phyloP scores from a whole-genome alignment of 495 filamentous ascomycete species.

The Daldinia concentrica region DNA sequence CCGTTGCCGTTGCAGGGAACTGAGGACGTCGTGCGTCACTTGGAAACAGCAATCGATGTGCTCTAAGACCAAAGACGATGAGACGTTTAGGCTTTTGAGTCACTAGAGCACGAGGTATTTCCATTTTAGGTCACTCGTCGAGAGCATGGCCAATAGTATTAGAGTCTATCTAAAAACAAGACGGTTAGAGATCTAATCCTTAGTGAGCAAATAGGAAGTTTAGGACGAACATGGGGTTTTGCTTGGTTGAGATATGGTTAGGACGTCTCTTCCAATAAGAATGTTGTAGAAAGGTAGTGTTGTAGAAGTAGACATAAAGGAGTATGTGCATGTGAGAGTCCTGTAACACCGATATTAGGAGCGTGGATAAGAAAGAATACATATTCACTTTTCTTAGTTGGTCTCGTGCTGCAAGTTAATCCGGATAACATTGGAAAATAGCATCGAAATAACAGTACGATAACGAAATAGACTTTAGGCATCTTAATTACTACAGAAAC shows the following conservation, averaged over 20 bases:
- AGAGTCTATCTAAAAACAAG: neutral
- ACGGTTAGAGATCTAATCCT: neutral
- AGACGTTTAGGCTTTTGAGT: slow-evolving; percentile 8
- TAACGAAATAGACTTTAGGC: neutral
- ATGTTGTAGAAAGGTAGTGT: too few species aligned
- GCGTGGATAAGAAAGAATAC: too few species aligned
- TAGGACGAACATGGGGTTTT: too few species aligned
- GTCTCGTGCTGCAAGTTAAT: too few species aligned
- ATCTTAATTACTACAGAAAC: neutral
- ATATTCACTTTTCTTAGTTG: too few species aligned
- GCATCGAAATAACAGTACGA: neutral
- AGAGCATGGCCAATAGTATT: slow-evolving; percentile 16
- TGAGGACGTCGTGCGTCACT: slow-evolving; percentile 22
- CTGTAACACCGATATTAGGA: too few species aligned
- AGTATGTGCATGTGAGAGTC: too few species aligned
- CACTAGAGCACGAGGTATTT: slow-evolving; percentile 9
- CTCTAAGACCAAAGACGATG: neutral
- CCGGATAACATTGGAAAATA: neutral
- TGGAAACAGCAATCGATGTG: slow-evolving; percentile 12
- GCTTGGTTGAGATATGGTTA: too few species aligned
- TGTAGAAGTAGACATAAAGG: too few species aligned
- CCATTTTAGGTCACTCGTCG: slow-evolving; percentile 12
- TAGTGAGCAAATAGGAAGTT: too few species aligned
- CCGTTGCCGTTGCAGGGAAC: slow-evolving; percentile 31
- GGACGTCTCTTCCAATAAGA: too few species aligned